Base-by-base conservation (phyloP, 1,139 yeast species). In the Lodderomyces margitis region DNA sequence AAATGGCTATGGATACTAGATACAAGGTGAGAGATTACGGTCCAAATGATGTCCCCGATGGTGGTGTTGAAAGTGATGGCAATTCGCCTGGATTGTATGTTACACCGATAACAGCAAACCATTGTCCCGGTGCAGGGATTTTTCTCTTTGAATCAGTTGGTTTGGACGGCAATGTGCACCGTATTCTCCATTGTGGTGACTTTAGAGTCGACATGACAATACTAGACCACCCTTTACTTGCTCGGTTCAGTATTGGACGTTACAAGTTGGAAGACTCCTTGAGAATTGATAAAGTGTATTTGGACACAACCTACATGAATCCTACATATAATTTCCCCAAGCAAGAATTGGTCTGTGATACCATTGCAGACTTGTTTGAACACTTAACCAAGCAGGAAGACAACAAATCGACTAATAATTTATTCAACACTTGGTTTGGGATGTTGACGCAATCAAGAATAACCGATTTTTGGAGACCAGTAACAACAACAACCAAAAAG, bases 91-190 rank as follows among this genome's bases (percentile, higher is more conserved):
- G 76, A 0, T 59, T 87, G 1, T 70, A 71, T 37, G 89, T 87
- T 0, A 75, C 81, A 0, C 69, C 83, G 8, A 63, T 85, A 8
- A 87, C 87, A 48, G 98, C 98, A 0, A 91, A 92, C 52, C 98
- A 92, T 61, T 92, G 98, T 60, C 98, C 98, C 1, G 98, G 98
- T 2, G 87, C 97, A 1, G 88, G 80, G 0, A 77, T 92, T 0
- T 85, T 89, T 47, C 62, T 89, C 14, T 84, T 87, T 52, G 84
- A 83, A 54, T 77, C 83, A 0, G 55, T 60, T 17, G 53, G 62
- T 11, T n/a, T 46, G 17, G 56, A 58, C 36, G 58, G 61, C 1
- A 44, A 40, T 23, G 52, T 49, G 40, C 54, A 68, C 36, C 60
- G 67, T 30, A 68, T 78, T 1, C 61, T 92, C 30, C 98, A 92